These are phyloP conservation scores for Passalora sequoiae DNA, from an alignment of 2,329 filamentous ascomycete species.

Conservation along the genomic window DNA sequence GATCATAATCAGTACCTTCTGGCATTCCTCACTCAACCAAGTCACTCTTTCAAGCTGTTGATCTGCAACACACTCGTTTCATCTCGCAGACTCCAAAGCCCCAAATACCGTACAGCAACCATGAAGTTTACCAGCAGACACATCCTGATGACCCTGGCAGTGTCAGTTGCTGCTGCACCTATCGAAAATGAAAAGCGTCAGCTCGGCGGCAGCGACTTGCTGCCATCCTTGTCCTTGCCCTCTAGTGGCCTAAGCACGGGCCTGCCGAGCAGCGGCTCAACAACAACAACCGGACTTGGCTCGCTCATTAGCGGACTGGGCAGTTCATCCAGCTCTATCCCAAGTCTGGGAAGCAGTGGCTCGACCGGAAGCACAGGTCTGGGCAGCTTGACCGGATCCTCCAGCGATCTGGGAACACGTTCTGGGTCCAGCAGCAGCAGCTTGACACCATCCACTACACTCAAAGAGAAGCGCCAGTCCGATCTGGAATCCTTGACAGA, in stretches of 20 bases:
- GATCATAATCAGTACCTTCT: not conserved
- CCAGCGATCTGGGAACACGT: too few species aligned
- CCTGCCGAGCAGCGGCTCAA: not conserved
- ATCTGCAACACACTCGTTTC: not conserved
- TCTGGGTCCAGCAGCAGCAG: too few species aligned
- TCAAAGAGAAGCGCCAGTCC: not conserved
- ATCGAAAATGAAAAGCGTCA: constrained; percentile 16
- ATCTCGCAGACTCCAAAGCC: not conserved
- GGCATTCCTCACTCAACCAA: not conserved
- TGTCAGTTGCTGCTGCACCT: constrained; percentile 14
- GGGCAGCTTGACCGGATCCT: too few species aligned
- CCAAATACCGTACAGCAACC: not conserved
- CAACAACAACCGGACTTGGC: constrained; percentile 1
- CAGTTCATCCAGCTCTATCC: not conserved
- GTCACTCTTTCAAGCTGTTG: not conserved
- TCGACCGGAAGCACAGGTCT: too few species aligned
- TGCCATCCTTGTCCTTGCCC: constrained; percentile 6
- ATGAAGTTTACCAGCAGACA: constrained; percentile 12
- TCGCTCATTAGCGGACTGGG: constrained; percentile 2
- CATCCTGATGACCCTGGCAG: constrained; percentile 9
- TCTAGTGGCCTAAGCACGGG: not conserved
- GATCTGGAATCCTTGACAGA: not conserved
- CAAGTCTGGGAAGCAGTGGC: too few species aligned
- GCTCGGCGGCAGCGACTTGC: not conserved
- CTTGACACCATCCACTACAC: too few species aligned